Evolutionary conservation across 768 basidiomycete species (phyloP), one percentile per base, ranked within the genome.

Genomic region (Psilocybe cubensis): DNA sequence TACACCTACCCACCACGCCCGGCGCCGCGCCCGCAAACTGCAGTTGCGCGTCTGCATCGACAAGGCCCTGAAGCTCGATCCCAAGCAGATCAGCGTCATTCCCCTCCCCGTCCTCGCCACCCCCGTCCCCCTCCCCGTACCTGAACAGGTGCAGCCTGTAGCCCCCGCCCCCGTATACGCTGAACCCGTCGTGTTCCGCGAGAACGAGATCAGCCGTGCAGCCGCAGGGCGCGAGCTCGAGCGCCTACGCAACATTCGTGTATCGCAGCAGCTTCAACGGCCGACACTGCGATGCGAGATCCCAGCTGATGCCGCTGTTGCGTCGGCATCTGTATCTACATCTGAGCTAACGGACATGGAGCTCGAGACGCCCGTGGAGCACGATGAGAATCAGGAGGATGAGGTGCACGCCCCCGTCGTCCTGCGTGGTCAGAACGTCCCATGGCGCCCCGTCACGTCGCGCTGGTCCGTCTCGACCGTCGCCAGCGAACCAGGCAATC

Each of bases 1-100:
- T 4, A 68, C 46, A 8, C 76, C 72, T 14, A 80, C 80, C 0
- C 61, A 74, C 58, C 81, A 80, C 62, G 85, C 85, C 9, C 79
- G 76, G 53, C 74, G 66, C n/a, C 79, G 72, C 23, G 85, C 85
- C 3, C 62, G 57, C 11, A 57, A 57, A 12, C 74, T 80, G n/a
- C 74, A 77, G 25, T 80, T 86, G 29, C 61, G 56, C 5, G 70
- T 87, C 46, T 73, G 81, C 68, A 75, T 79, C 23, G 60, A 65
- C 14, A 71, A 66, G 23, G 83, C 84, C 1, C 66, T 71, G 35
- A 64, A 65, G 17, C 80, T 79, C 52, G 74, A 79, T 4, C 70
- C 68, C 11, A 65, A 58, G 29, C 61, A 68, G 7, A 72, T 86
- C 54, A 79, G 82, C 54, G 60, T 64, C 2, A 28, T 71, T 29